Conservation (phyloP, 2,329 filamentous ascomycete genomes). For the Falciphora oryzae region DNA sequence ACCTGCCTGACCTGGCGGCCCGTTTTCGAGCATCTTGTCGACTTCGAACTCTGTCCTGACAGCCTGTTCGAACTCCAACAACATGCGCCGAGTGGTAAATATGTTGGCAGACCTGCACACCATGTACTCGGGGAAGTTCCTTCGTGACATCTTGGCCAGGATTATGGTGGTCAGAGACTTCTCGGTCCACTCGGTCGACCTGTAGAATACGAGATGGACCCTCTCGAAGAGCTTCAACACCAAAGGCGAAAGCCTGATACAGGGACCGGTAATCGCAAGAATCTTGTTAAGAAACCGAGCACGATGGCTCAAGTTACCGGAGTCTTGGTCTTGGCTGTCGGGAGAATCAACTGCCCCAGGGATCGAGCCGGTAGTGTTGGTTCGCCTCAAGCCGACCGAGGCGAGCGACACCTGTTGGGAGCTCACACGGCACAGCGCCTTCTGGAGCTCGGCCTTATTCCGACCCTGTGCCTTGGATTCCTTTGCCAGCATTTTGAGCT, state of each 20-base stretch:
- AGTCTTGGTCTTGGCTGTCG: constrained; percentile 41
- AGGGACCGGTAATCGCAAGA: constrained; percentile 69
- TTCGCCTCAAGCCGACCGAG: constrained; percentile 58
- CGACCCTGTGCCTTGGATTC: constrained; percentile 83
- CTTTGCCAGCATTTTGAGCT: constrained; percentile 78
- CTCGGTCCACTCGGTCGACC: constrained; percentile 94
- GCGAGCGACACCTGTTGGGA: constrained; percentile 70
- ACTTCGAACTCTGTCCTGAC: constrained; percentile 76
- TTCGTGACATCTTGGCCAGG: constrained; percentile 77
- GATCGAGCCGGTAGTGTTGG: constrained; percentile 3
- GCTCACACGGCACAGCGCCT: constrained; percentile 67
- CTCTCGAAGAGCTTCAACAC: constrained; percentile 82
- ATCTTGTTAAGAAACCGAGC: constrained; percentile 74
- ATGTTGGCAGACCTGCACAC: constrained; percentile 88
- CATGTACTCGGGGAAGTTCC: constrained; percentile 85
- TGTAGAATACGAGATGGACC: constrained; percentile 92
- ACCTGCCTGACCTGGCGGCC: constrained; percentile 58
- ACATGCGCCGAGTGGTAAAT: constrained; percentile 66
- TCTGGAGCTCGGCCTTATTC: constrained; percentile 76
- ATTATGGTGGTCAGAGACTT: constrained; percentile 95
- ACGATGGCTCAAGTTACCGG: constrained; percentile 43
- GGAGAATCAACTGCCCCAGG: background rate
- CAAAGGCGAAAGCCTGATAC: constrained; percentile 69
- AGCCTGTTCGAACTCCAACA: constrained; percentile 86
- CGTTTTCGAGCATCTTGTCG: constrained; percentile 76